Conservation (phyloP, 78 protist species). For the Kipferlia bialata region DNA sequence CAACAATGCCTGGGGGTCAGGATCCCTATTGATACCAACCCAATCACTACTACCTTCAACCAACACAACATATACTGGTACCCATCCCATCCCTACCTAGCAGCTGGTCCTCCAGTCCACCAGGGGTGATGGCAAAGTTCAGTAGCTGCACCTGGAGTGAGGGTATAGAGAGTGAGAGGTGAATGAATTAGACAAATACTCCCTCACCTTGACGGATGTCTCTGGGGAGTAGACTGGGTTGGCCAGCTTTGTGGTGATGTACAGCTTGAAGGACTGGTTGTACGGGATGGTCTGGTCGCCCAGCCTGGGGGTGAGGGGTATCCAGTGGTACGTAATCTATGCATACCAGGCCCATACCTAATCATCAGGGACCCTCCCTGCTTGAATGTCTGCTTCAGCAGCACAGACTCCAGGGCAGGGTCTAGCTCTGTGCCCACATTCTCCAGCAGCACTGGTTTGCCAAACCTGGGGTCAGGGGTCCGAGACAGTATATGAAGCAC, state of each 20-base stretch:
- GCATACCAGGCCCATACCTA: no score
- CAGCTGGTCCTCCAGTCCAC: conserved; percentile 50
- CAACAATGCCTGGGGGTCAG: conserved; percentile 51
- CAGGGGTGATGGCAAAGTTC: conserved; percentile 61
- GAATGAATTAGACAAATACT: no score
- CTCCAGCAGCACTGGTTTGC: conserved; percentile 61
- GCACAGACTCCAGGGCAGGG: conserved; percentile 66
- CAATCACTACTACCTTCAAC: no score
- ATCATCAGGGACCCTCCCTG: conserved; percentile 24
- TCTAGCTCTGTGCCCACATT: conserved; percentile 59
- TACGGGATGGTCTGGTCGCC: conserved; percentile 65
- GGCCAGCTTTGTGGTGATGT: conserved; percentile 68
- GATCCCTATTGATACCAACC: no score
- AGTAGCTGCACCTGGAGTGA: conserved; percentile 71
- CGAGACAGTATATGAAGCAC: no score
- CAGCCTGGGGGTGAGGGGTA: no score
- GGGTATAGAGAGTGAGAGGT: conserved; percentile 55
- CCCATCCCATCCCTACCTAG: no score
- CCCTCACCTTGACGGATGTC: conserved; percentile 48
- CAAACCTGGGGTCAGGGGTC: conserved; percentile 54
- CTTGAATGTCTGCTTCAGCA: conserved; percentile 46
- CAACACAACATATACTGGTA: no score
- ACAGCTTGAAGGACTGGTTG: conserved; percentile 50
- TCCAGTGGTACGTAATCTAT: no score
- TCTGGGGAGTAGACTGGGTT: conserved; percentile 75